Conservation (phyloP, 331 rosid genomes). For the Dryas integrifolia region DNA sequence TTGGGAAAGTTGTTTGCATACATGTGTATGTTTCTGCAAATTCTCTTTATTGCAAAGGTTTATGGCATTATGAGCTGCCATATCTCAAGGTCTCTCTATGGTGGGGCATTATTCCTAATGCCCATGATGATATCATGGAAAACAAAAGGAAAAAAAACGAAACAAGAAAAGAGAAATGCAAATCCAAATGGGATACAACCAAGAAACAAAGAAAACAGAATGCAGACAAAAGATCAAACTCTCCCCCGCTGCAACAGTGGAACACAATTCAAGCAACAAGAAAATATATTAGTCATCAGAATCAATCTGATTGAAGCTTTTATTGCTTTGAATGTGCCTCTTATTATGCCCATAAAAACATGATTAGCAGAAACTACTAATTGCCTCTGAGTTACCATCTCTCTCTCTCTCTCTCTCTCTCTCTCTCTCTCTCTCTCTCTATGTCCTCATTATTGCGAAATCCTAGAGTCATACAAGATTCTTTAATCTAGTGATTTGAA, state of each 20-base stretch:
- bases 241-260: constrained; percentile 3
- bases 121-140: not conserved
- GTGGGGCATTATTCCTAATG: not conserved
- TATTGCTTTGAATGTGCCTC: not conserved
- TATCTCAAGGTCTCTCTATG: too few relatives aligned
- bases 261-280: constrained; percentile 7
- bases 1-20: too few relatives aligned
- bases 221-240: constrained; percentile 14
- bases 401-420: not conserved
- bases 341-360: not conserved
- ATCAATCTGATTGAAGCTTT: not conserved
- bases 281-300: not conserved
- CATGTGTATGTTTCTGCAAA: too few relatives aligned
- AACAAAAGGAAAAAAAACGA: not conserved
- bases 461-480: constrained; percentile 7
- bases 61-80: too few relatives aligned
- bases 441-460: constrained; percentile 6
- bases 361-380: not conserved
- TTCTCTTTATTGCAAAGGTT: too few relatives aligned
- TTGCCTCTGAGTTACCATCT: not conserved
- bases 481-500: not conserved
- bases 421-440: not conserved
- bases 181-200: constrained; percentile 2
- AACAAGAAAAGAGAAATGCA: not conserved
- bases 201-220: not conserved